Evolutionary conservation across 2,329 filamentous ascomycete genomes (phyloP), one percentile per base, ranked within the genome.

Genomic region (Talaromyces sp.): DNA sequence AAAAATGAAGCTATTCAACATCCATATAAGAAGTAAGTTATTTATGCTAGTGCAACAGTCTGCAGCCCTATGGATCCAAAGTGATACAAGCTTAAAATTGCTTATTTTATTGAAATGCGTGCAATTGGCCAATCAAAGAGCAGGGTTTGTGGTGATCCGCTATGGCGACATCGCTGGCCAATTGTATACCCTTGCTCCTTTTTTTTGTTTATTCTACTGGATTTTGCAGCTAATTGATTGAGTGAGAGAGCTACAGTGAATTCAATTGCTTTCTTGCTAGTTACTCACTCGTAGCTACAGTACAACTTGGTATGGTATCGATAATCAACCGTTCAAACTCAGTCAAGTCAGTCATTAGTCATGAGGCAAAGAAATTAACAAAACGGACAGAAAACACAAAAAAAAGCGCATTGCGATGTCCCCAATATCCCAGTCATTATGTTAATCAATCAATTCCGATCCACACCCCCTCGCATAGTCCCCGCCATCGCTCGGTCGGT

Each of bases 131-230:
- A 60, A 56, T 60, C 17, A 46, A 33, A 50, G 17, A 4, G 5
- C 7, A 9, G 3, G 5, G 7, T 17, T 5, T 11, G 5, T 19
- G 7, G 11, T 25, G 48, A 52, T 56, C 58, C 58, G 48, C 53
- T 56, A 60, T 60, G 53, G 58, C 58, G 58, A 57, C 58, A 60
- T 60, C 53, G 48, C 28, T 37, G 28, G 41, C 58, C 53, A 60
- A 60, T 59, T 53, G 51, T 48, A 46, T 13, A 28, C 17, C 9
- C 17, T 10, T 8, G 11, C 13, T 13, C 5, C 19, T 8, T 17
- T 9, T 46, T 10, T 31, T 46, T 48, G 45, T 25, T 48, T 48
- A 48, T 48, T 48, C 25, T 50, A 33, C n/a, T 19, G n/a, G 10
- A 41, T 22, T 41, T 31, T 10, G 43, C n/a, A n/a, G 11, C 5